Evolutionary conservation across 352 stramenopile genomes (phyloP).

Genomic region (Phytopythium oedochilum): DNA sequence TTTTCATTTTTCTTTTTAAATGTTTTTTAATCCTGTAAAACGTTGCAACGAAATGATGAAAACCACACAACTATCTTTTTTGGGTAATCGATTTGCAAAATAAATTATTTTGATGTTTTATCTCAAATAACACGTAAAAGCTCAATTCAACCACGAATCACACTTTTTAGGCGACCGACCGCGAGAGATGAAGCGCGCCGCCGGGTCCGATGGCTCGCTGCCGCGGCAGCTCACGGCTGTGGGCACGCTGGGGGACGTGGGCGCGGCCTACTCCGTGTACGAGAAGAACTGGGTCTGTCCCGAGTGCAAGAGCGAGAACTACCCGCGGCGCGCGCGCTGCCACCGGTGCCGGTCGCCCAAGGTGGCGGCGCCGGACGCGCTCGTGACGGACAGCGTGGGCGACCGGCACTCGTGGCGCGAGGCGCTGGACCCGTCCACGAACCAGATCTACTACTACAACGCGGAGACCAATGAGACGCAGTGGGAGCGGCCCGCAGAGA

Average conservation of each 20-base stretch:
- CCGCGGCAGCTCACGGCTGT: conserved; percentile 68
- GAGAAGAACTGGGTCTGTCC: conserved; percentile 88
- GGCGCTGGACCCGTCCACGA: conserved; percentile 83
- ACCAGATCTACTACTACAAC: conserved; percentile 95
- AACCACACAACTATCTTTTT: no score
- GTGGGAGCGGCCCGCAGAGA: conserved; percentile 88
- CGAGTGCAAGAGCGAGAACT: conserved; percentile 87
- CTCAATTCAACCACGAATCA: no score
- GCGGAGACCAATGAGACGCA: conserved; percentile 79
- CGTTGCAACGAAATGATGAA: no score
- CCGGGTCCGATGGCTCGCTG: conserved; percentile 12
- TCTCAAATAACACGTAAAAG: no score
- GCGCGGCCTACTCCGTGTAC: conserved; percentile 85
- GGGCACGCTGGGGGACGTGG: conserved; percentile 77
- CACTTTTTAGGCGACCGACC: background rate
- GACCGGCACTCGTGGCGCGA: conserved; percentile 83
- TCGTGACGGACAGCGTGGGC: conserved; percentile 47
- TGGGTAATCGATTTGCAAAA: no score
- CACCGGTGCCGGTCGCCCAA: conserved; percentile 80
- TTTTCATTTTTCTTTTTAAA: no score
- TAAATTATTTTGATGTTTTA: no score
- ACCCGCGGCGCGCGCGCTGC: conserved; percentile 68
- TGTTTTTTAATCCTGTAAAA: no score
- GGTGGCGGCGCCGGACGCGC: conserved; percentile 46
- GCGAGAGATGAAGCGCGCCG: background rate